Evolutionary conservation across 192 early-diverging fungal genomes (phyloP), one percentile per base, ranked within the genome.

Genomic region (Coemansia sp.): DNA sequence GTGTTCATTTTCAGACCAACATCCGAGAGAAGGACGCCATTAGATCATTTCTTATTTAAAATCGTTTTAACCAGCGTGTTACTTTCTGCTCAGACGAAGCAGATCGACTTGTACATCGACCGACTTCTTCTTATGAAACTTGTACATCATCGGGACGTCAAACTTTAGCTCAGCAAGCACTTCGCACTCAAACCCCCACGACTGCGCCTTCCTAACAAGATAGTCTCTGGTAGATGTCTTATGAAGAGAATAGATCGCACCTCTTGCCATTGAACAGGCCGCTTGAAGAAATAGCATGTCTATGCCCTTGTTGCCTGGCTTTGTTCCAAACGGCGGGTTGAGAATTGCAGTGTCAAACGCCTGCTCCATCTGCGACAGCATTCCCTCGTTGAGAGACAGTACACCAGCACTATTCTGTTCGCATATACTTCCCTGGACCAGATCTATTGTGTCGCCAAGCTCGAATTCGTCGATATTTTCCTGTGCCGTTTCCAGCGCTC

Each of bases 281-380:
- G 87, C 86, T 67, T 90, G 87, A 42, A 92, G 73, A 59, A 92
- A 89, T 32, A 86, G 74, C 71, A 87, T 83, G 61, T 92, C 91
- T 19, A 91, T 86, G 17, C 91, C 91, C 61, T 88, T 89, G 70
- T 87, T 87, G 8, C 80, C 81, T 2, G 81, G 81, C 61, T 89
- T 92, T 3, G 91, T 92, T 19, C 91, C 91, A 73, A 92, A 92
- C 0, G 91, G 91, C 70, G 91, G 91, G 71, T 92, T 92, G 84
- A 90, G 88, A 19, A 92, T 67, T 45, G 90, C 87, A n/a, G 89
- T 91, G 76, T 92, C 91, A 36, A 90, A 81, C 63, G 75, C 76
- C 5, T 67, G 70, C 25, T 67, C 68, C 75, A 87, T 86, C 33
- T 76, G 59, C 20, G 74, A 67, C 5, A 86, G 62, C 33, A 73